Conservation (phyloP, 768 basidiomycete genomes). For the Solioccasus polychromus region DNA sequence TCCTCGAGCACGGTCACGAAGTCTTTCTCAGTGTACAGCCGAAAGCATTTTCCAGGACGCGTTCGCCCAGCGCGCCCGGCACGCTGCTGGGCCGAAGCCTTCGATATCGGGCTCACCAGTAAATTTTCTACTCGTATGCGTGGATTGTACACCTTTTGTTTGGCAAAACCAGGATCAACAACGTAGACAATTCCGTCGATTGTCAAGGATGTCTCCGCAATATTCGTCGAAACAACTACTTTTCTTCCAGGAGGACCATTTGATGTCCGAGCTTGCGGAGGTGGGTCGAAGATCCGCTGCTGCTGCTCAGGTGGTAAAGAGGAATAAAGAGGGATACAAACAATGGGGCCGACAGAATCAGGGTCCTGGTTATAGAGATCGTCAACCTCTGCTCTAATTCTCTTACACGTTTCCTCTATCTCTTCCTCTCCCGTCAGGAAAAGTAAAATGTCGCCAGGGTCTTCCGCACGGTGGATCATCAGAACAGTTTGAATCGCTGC, state of each 20-base stretch:
- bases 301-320: slow-evolving; percentile 93
- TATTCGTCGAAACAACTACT: slow-evolving; percentile 93
- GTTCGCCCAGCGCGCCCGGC: slow-evolving; percentile 97
- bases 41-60: slow-evolving; percentile 94
- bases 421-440: slow-evolving; percentile 99
- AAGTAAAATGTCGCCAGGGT: slow-evolving; percentile 86
- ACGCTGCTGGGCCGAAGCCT: slow-evolving; percentile 93
- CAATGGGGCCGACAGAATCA: slow-evolving; percentile 76
- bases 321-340: slow-evolving; percentile 93
- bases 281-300: slow-evolving; percentile 92
- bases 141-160: slow-evolving; percentile 98
- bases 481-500: slow-evolving; percentile 94
- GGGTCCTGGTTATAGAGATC: slow-evolving; percentile 71
- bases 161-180: slow-evolving; percentile 95
- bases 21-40: slow-evolving; percentile 95
- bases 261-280: slow-evolving; percentile 59
- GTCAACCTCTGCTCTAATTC: slow-evolving; percentile 89
- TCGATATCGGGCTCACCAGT: slow-evolving; percentile 92
- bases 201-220: slow-evolving; percentile 95
- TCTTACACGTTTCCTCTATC: slow-evolving; percentile 93
- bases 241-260: slow-evolving; percentile 87
- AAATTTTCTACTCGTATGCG: slow-evolving; percentile 94
- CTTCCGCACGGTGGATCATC: slow-evolving; percentile 96
- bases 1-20: slow-evolving; percentile 95
- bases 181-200: slow-evolving; percentile 99